Conservation (phyloP, 371 early-diverging fungal species). For the Paraphysoderma sedebokerense region DNA sequence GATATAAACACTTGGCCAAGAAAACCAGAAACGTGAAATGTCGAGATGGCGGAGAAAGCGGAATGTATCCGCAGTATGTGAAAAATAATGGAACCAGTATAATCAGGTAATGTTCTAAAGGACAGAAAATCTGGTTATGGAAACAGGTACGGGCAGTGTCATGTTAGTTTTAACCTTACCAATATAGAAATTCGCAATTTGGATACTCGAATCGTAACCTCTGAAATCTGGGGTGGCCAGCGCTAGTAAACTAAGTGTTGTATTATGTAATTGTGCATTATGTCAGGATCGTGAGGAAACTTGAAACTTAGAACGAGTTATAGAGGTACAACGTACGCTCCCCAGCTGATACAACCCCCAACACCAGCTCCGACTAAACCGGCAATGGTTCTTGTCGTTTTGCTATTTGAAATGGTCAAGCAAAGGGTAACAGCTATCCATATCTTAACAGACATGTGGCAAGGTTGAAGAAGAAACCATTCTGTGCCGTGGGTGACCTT, state of each 20-base stretch:
- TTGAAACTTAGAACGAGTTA: neutral
- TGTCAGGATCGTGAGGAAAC: too few species aligned
- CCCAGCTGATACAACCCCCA: neutral
- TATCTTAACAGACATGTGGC: conserved; percentile 2
- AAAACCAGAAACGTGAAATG: neutral
- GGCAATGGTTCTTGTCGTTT: too few species aligned
- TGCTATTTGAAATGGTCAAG: too few species aligned
- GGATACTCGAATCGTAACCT: neutral
- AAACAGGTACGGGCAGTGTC: too few species aligned
- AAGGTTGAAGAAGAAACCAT: neutral
- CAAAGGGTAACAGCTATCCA: too few species aligned
- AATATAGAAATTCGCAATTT: neutral
- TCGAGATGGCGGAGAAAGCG: neutral
- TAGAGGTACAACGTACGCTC: neutral
- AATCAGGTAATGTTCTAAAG: neutral
- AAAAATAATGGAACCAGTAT: neutral
- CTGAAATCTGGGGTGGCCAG: neutral
- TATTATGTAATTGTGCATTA: too few species aligned
- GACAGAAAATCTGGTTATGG: too few species aligned
- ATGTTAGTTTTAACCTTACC: too few species aligned
- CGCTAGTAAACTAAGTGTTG: too few species aligned
- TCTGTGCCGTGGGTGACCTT: neutral
- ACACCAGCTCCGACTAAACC: neutral
- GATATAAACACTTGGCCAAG: neutral
- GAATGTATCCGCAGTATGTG: neutral